Conservation (phyloP, 192 early-diverging fungal species). For the Rhizoclosmatium globosum region DNA sequence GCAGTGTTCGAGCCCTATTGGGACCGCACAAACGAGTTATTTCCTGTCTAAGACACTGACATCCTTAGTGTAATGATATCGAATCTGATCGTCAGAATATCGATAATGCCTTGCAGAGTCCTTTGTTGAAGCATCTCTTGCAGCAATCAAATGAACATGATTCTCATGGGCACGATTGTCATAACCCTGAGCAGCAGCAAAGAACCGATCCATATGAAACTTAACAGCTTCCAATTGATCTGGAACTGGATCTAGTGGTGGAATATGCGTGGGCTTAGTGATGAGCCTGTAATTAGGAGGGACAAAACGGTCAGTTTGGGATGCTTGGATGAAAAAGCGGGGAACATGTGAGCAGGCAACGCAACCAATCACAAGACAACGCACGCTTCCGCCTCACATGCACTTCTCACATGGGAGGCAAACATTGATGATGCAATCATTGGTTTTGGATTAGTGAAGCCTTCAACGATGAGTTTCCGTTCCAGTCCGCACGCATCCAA, state of each 20-base stretch:
- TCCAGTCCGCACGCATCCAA: too few species aligned
- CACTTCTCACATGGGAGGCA: background rate
- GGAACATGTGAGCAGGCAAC: background rate
- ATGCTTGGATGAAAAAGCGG: background rate
- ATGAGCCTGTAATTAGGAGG: background rate
- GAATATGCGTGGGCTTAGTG: background rate
- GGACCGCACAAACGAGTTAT: too few species aligned
- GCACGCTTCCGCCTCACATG: background rate
- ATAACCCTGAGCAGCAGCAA: constrained; percentile 24
- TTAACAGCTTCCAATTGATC: background rate
- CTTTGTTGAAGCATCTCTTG: constrained; percentile 34
- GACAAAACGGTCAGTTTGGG: background rate
- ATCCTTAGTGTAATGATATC: constrained; percentile 53
- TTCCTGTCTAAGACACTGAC: background rate
- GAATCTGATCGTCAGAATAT: constrained; percentile 36
- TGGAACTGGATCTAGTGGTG: constrained; percentile 32
- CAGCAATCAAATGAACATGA: constrained; percentile 29
- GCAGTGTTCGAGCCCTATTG: too few species aligned
- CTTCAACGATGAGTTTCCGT: background rate
- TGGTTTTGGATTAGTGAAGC: background rate
- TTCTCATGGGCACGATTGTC: constrained; percentile 13
- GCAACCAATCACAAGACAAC: background rate
- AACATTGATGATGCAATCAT: background rate
- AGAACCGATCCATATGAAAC: constrained; percentile 28
- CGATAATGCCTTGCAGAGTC: constrained; percentile 6